Evolutionary conservation across 2,329 filamentous ascomycete species (phyloP).

Genomic region (Colletotrichum chlorophyti): DNA sequence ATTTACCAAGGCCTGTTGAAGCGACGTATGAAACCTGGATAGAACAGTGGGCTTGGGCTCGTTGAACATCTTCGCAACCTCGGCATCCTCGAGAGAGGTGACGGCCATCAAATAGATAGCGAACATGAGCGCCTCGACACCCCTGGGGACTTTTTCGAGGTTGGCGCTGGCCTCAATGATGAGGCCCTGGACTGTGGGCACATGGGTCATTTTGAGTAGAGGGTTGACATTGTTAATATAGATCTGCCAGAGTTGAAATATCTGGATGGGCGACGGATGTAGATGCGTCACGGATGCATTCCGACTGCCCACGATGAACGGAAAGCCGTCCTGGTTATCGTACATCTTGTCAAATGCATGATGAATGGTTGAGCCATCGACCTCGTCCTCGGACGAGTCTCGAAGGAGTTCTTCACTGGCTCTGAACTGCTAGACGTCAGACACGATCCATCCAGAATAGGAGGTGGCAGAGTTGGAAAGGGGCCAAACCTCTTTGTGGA

Average conservation of each 20-base stretch:
- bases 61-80: conserved; percentile 58
- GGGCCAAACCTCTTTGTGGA: conserved; percentile 56
- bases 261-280: conserved; percentile 64
- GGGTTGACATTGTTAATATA: conserved; percentile 76
- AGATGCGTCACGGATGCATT: conserved; percentile 50
- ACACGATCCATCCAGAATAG: background rate
- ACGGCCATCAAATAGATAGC: conserved; percentile 66
- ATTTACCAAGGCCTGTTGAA: conserved; percentile 70
- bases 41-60: conserved; percentile 59
- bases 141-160: conserved; percentile 58
- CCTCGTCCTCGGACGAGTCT: conserved; percentile 66
- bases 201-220: conserved; percentile 71
- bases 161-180: conserved; percentile 68
- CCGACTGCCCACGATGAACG: conserved; percentile 59
- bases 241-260: conserved; percentile 72
- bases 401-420: conserved; percentile 54
- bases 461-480: no score
- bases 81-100: conserved; percentile 62
- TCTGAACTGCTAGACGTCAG: conserved; percentile 49
- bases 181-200: conserved; percentile 68
- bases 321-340: conserved; percentile 61
- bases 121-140: conserved; percentile 73
- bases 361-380: conserved; percentile 61
- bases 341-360: conserved; percentile 67
- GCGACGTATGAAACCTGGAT: conserved; percentile 60